phyloP scores from a whole-genome alignment of 306 rosid species.

The Cicer cuneatum region DNA sequence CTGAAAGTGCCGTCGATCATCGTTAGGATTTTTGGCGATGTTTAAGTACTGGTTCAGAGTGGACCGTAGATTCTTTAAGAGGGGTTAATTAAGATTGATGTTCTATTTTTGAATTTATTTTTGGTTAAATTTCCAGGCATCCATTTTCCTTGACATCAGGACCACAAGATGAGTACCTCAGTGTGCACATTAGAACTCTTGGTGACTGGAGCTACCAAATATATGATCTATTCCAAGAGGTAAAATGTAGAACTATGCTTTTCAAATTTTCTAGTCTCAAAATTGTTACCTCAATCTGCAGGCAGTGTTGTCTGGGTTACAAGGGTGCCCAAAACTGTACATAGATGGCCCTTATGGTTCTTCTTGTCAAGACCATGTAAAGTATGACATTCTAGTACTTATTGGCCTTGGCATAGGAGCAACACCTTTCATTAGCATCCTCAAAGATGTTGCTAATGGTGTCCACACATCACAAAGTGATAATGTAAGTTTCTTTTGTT shows the following conservation, averaged over 20 bases:
- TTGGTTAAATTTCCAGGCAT: constrained; percentile 67
- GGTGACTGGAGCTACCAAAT: constrained; percentile 90
- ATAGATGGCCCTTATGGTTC: constrained; percentile 93
- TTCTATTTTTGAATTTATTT: constrained; percentile 42
- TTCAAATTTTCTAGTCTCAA: constrained; percentile 20
- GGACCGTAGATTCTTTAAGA: neutral
- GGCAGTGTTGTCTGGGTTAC: constrained; percentile 54
- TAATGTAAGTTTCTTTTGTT: constrained; percentile 48
- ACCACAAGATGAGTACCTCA: constrained; percentile 79
- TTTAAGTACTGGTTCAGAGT: too few relatives aligned
- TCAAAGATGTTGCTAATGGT: constrained; percentile 67
- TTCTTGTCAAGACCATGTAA: constrained; percentile 86
- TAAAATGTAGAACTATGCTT: constrained; percentile 24
- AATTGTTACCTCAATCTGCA: constrained; percentile 39
- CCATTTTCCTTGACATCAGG: constrained; percentile 95
- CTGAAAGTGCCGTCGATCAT: too few relatives aligned
- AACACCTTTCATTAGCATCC: constrained; percentile 91
- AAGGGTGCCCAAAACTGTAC: constrained; percentile 68
- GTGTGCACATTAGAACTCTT: constrained; percentile 80
- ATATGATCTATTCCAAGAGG: constrained; percentile 81
- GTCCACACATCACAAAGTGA: constrained; percentile 43
- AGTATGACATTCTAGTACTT: constrained; percentile 73
- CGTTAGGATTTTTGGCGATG: too few relatives aligned
- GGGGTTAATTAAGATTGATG: neutral
- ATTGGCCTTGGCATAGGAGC: constrained; percentile 94